Base-by-base conservation (phyloP, 1,284 basidiomycete species). In the Trametes sp. region DNA sequence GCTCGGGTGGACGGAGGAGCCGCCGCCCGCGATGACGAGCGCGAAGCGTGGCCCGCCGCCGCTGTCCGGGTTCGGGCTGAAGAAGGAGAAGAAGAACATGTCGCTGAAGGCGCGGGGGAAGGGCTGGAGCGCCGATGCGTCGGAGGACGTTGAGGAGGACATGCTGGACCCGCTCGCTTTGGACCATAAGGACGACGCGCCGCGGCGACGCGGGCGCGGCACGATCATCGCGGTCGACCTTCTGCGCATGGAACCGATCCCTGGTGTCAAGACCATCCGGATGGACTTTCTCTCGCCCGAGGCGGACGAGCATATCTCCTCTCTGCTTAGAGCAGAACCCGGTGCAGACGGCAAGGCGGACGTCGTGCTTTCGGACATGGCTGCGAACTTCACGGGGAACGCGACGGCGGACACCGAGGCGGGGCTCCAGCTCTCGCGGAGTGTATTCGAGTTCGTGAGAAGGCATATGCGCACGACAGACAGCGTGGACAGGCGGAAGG, bases 291-390 rank as follows among this genome's bases (percentile, higher is more conserved):
- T 95, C n/a, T 78, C 82, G 0, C 77, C 82, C 0, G 74, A 81
- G 26, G 87, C 91, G 0, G 81, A 82, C 42, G 66, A 63, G 6
- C 71, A 78, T 31, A 80, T 95, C 28, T 77, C 77, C 11, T 70
- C 73, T 14, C 72, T 88, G 10, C 77, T 93, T 14, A 73, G 16
- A 38, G 45, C 31, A 33, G 51, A 57, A 23, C 52, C 28, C 6
- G 46, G 60, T 65, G 72, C 74, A 0, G 77, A 78, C 13, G 82
- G 81, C 21, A 84, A 83, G 76, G 87, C 84, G 10, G 91, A 94
- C 70, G 76, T 94, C 14, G 82, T 94, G 46, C 81, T 93, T 4
- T 92, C 88, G 3, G 92, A 94, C 68, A 92, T 94, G 86, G 89
- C 90, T 0, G 84, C 86, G 19, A 93, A 93, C 72, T 77, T 84